phyloP scores from a whole-genome alignment of 192 early-diverging fungal species.

The Linnemannia hyalina region DNA sequence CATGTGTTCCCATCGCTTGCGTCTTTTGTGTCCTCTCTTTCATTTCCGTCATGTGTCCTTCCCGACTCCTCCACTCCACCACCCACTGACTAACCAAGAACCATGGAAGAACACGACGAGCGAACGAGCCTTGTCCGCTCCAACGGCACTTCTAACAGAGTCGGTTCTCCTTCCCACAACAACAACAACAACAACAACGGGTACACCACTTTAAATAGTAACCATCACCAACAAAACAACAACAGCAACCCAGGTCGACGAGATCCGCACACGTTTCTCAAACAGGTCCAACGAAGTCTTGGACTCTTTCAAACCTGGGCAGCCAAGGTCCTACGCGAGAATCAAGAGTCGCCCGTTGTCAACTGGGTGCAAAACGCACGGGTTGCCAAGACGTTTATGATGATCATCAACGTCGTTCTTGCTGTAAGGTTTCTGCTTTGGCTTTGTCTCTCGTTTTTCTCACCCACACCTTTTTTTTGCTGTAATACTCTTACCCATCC shows the following conservation, averaged over 20 bases:
- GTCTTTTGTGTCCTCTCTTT: not conserved
- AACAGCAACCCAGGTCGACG: not conserved
- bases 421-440: constrained; percentile 19
- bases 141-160: constrained; percentile 3
- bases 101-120: constrained; percentile 22
- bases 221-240: not conserved
- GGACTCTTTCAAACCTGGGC: constrained; percentile 29
- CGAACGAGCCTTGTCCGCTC: constrained; percentile 35
- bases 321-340: constrained; percentile 3
- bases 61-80: not conserved
- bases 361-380: constrained; percentile 37
- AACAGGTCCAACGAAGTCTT: constrained; percentile 23
- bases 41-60: not conserved
- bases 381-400: constrained; percentile 24
- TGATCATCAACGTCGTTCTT: constrained; percentile 27
- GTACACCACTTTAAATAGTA: not conserved
- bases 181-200: not conserved
- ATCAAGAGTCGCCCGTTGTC: constrained; percentile 7
- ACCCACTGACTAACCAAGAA: not conserved
- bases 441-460: not conserved
- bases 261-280: constrained; percentile 14
- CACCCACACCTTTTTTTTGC: constrained; percentile 4
- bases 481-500: not conserved
- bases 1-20: constrained; percentile 1
- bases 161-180: not conserved